Base-by-base conservation (phyloP, 257 asterid genomes). In the Nicotiana attenuata region DNA sequence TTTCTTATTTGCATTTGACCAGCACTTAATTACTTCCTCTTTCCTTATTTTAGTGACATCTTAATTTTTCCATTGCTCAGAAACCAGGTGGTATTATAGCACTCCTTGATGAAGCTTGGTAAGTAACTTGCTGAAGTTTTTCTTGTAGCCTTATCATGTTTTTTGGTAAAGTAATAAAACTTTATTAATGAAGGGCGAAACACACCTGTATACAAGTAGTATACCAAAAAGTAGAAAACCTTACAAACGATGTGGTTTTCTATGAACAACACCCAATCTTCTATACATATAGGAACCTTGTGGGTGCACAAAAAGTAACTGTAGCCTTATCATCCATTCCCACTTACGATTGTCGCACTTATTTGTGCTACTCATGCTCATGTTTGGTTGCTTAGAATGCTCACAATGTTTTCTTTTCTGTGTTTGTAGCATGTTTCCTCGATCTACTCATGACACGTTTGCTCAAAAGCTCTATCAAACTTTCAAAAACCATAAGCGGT, bases 91-190 rank as follows among this genome's bases (percentile, higher is more conserved):
- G 99, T 84, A 93, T 96, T 52, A 93, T 96, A 35, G 98, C 99
- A 61, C 99, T 96, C 85, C 97, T 96, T 61, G 99, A 96, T 89
- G 98, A 96, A 92, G 98, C 99, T 81, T 96, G 99, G 99, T 94
- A 86, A 88, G 92, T 85, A 52, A 68, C 77, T 24, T 28, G 15
- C 29, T 28, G 28, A 41, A 8, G 60, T 14, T 73, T 29, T 22
- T 24, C 8, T 19, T 47, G 76, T 63, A 56, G 29, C 59, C 38
- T 68, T 20, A 26, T 41, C 22, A 63, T 47, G 13, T 41, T 41
- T 29, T 41, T 41, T 41, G 50, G 11, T 41, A 8, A 41, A 41
- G 50, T 41, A 41, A 41, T 41, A 8, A 2, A 2, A 2, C 3
- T 41, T 41, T 41, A 10, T 41, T 41, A 9, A 9, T 41, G 50